These are phyloP conservation scores for Apiospora malaysiana DNA, from an alignment of 2,329 filamentous ascomycete genomes.

Conservation along the genomic window DNA sequence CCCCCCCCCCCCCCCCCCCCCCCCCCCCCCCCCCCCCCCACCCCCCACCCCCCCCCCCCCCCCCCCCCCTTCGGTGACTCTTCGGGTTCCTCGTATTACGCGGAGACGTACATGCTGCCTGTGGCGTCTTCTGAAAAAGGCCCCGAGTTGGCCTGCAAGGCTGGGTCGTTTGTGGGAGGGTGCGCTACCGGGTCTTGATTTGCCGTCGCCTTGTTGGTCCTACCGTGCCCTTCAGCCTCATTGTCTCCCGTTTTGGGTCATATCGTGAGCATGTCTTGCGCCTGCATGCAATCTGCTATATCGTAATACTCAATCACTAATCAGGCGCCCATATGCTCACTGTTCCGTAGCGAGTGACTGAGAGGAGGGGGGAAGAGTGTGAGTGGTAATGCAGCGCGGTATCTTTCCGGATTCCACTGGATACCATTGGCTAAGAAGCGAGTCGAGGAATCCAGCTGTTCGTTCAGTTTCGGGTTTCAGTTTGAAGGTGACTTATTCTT, in stretches of 20 bases:
- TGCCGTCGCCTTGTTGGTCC: neutral
- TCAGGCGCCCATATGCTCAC: neutral
- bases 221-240: neutral
- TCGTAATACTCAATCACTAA: neutral
- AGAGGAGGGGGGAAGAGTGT: neutral
- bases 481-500: neutral
- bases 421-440: neutral
- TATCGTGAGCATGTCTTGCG: neutral
- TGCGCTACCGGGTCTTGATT: neutral
- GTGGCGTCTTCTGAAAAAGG: neutral
- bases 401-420: neutral
- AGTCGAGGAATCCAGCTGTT: neutral
- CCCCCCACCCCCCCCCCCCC: too few relatives aligned
- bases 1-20: too few relatives aligned
- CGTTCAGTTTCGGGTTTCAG: neutral
- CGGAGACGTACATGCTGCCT: neutral
- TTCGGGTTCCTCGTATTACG: conserved; percentile 1
- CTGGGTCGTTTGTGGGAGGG: neutral
- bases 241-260: neutral
- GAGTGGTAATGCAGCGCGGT: neutral
- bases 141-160: neutral
- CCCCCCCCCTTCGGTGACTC: neutral
- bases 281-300: neutral
- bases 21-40: too few relatives aligned
- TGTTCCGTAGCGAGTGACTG: neutral